These are phyloP conservation scores for Russula compacta DNA, from an alignment of 768 basidiomycete species.

Conservation along the genomic window DNA sequence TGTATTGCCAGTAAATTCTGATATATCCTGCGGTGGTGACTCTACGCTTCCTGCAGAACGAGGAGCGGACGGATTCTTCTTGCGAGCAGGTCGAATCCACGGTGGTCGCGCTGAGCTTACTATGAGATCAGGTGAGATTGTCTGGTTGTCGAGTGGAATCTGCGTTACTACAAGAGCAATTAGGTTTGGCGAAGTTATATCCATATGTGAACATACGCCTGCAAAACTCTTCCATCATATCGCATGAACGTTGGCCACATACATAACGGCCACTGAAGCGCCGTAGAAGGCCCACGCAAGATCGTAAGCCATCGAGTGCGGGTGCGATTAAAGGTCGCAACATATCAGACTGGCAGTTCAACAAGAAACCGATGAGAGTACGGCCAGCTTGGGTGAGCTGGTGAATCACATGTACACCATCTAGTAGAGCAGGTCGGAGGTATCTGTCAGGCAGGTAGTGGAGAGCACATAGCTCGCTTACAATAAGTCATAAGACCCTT, in stretches of 20 bases:
- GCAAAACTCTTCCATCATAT: slow-evolving; percentile 94
- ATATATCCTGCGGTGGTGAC: slow-evolving; percentile 11
- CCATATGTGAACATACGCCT: slow-evolving; percentile 54
- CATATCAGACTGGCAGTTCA: slow-evolving; percentile 78
- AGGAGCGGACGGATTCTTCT: slow-evolving; percentile 49
- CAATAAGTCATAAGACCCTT: slow-evolving; percentile 93
- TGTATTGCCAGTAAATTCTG: slow-evolving; percentile 3
- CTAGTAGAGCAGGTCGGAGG: slow-evolving; percentile 29
- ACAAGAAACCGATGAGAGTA: slow-evolving; percentile 76
- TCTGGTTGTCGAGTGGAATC: slow-evolving; percentile 69
- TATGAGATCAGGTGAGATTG: slow-evolving; percentile 41
- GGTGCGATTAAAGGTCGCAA: slow-evolving; percentile 71
- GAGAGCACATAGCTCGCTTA: slow-evolving; percentile 35
- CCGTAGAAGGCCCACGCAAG: slow-evolving; percentile 79
- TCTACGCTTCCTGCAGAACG: slow-evolving; percentile 28
- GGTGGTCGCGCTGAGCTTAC: slow-evolving; percentile 53
- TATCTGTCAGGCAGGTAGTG: not conserved
- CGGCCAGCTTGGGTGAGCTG: slow-evolving; percentile 91
- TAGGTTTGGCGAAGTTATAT: not conserved
- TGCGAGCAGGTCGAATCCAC: slow-evolving; percentile 85
- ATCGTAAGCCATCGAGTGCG: slow-evolving; percentile 76
- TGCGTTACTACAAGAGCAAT: slow-evolving; percentile 49
- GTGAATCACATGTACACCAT: slow-evolving; percentile 92
- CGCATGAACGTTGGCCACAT: slow-evolving; percentile 83
- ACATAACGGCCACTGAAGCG: slow-evolving; percentile 89